Base-by-base conservation (phyloP, 306 rosid species). In the Quercus suber region DNA sequence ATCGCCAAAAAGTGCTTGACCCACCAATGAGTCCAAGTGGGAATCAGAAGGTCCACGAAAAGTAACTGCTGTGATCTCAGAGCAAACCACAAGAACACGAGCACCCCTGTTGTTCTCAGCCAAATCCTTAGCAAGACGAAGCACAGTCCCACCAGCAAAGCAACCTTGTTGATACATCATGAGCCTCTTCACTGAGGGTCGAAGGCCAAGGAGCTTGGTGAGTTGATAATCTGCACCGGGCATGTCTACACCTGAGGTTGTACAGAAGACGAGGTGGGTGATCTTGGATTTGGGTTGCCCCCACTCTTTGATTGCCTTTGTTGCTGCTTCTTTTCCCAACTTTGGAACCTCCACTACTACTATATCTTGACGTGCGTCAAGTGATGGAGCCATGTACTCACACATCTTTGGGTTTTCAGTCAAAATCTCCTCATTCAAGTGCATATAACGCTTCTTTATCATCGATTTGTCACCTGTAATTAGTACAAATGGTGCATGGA, bases 111-210 rank as follows among this genome's bases (percentile, higher is more conserved):
- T 90, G 71, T 90, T 90, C 82, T 90, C 94, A 5, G 90, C 90
- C 27, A 90, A 76, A 14, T 90, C 91, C 77, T 90, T 90, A 3
- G 91, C 89, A 3, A 90, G 77, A 8, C 94, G 94, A 63, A 90
- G 91, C 9, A 90, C 90, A 0, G 91, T 90, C 35, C 90, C 91
- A 14, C 94, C 90, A 10, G 91, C 93, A 71, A 86, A 88, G 77
- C 94, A 90, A 2, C 91, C 94, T n/a, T 84, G 89, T 21, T 90
- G 94, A 51, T 90, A 88, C 90, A 90, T 90, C 94, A 90, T 90
- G 74, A 78, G 77, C 1, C 94, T 87, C 52, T 87, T 90, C 3
- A 90, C 90, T 0, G 91, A 86, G 27, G 94, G 89, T 11, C 87
- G 82, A 8, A 90, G 86, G 17, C 90, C 91, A 12, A 90, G 86